These are phyloP conservation scores for Rhododendron griersonianum DNA, from an alignment of 148 eudicot genomes.

Conservation along the genomic window DNA sequence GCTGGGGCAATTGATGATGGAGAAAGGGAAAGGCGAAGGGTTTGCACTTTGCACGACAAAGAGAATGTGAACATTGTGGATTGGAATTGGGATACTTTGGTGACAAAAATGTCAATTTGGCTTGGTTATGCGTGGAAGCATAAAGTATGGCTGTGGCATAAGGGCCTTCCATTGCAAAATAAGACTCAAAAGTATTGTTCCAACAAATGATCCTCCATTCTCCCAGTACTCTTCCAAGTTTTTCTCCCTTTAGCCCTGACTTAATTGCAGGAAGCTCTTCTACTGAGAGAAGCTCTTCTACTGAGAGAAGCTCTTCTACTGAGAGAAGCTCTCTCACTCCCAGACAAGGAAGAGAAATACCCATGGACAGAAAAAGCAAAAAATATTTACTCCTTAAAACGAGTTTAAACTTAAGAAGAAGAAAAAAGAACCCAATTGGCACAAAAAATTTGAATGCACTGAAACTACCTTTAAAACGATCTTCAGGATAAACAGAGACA, in stretches of 20 bases:
- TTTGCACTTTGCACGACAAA: background rate
- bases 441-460: background rate
- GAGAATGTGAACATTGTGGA: background rate
- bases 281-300: background rate
- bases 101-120: background rate
- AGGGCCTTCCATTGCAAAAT: background rate
- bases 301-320: background rate
- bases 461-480: conserved; percentile 82
- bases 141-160: background rate
- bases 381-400: background rate
- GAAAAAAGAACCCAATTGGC: background rate
- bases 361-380: background rate
- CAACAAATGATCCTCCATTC: background rate
- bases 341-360: background rate
- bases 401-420: background rate
- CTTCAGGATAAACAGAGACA: conserved; percentile 88
- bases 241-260: background rate
- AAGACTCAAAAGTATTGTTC: background rate
- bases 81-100: background rate
- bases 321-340: background rate
- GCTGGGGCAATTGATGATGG: background rate
- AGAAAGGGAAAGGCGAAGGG: background rate
- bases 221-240: background rate
- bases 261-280: background rate
- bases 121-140: background rate